Evolutionary conservation across 331 rosid genomes (phyloP), one percentile per base, ranked within the genome.

Genomic region (Quercus tomentella): DNA sequence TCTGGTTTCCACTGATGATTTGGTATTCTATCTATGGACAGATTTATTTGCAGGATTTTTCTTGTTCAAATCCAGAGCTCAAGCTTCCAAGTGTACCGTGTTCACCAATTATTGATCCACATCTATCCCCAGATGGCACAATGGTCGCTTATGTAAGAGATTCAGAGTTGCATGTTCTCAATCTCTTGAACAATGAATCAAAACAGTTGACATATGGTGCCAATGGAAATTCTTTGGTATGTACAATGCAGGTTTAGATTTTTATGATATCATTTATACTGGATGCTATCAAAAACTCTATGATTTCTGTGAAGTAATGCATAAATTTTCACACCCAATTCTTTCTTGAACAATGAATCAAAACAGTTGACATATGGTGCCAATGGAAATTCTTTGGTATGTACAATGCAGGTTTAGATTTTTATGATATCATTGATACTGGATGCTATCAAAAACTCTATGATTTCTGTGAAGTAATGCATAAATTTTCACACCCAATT

Each of bases 71-170:
- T 74, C 84, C 94, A 20, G 92, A 91, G 89, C 93, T 96, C 56
- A 93, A 88, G 88, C 90, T 96, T 85, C 88, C 88, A 20, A 86
- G 93, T 82, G 81, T 63, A 35, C 67, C 87, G 23, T 73, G 86
- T 74, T 93, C 93, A 33, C 97, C 99, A 15, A 81, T 92, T 84
- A 88, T 93, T 83, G 99, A 96, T 80, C 93, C 99, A 2, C 99
- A 89, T 87, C 78, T 90, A 78, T 96, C 99, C 12, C 99, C 97
- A 18, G 97, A 90, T 82, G 97, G 99, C 28, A 83, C 90, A 54
- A 86, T 90, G 97, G 87, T 93, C 33, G 90, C 92, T 57, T 93
- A 87, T 80, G 91, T 92, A 49, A 89, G 86, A 82, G 94, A 90
- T 75, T 77, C 61, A 67, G 99, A 96, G 88, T 82, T 96, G 87